Percentiles rank a stretch among this genome's conserved stretches.
Conservation (phyloP, 2,329 filamentous ascomycete genomes). For the Fusarium sp. region DNA sequence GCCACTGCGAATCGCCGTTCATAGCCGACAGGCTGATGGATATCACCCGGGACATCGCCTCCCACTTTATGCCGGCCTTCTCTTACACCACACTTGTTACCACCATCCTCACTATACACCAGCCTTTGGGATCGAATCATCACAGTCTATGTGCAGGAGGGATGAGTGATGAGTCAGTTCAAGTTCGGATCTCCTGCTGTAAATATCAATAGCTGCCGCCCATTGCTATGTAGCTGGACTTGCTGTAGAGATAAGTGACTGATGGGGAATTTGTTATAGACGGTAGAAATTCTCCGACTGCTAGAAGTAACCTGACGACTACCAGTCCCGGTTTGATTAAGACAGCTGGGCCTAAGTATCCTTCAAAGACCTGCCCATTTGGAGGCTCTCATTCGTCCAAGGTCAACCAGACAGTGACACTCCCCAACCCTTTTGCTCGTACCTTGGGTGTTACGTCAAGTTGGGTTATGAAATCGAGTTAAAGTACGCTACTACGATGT, state of each 20-base stretch:
- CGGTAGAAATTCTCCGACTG: neutral
- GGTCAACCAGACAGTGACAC: too few species aligned
- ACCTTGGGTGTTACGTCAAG: too few species aligned
- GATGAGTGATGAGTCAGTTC: neutral
- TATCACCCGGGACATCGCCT: neutral
- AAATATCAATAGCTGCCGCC: neutral
- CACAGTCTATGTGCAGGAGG: accelerated
- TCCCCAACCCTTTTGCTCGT: too few species aligned
- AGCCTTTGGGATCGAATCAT: neutral
- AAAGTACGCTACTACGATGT: too few species aligned
- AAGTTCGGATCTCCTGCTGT: neutral
- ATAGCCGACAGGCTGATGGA: neutral
- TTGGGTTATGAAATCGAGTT: too few species aligned
- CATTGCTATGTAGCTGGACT: neutral
- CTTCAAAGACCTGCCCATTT: neutral
- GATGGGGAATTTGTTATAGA: neutral
- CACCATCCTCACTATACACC: too few species aligned
- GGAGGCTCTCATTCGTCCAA: neutral
- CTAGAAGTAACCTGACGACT: accelerated
- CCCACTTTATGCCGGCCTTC: neutral
- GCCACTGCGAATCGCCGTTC: neutral
- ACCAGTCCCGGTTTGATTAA: neutral
- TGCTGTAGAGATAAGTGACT: neutral
- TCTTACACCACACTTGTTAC: neutral
- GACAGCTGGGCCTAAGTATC: neutral